A percentile compares a stretch with the other conserved stretches of the same genome.
These are phyloP conservation scores for Talaromyces liani DNA, from an alignment of 495 filamentous ascomycete genomes.

Conservation along the genomic window DNA sequence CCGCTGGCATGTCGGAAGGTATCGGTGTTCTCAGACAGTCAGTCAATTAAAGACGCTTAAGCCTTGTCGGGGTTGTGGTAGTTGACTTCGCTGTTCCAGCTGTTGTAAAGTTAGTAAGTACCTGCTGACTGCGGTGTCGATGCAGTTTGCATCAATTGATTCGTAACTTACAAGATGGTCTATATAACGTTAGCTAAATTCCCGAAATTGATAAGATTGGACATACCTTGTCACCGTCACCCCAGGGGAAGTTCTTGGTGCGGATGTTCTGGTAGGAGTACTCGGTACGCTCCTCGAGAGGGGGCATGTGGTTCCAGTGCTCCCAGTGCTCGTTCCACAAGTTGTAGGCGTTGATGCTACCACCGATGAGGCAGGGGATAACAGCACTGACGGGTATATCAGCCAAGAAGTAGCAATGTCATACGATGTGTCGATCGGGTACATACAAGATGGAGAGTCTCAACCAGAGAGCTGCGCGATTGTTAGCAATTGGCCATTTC, in stretches of 20 bases:
- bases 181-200: constrained; percentile 14
- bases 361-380: constrained; percentile 61
- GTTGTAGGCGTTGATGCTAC: constrained; percentile 71
- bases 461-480: constrained; percentile 71
- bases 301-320: constrained; percentile 79
- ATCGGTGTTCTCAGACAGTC: background rate
- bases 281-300: constrained; percentile 79
- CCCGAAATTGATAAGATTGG: background rate
- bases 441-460: constrained; percentile 89
- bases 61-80: constrained; percentile 89
- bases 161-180: constrained; percentile 59
- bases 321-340: constrained; percentile 95
- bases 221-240: constrained; percentile 85
- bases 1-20: background rate
- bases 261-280: constrained; percentile 95
- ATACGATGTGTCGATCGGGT: constrained; percentile 9
- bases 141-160: background rate
- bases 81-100: constrained; percentile 94
- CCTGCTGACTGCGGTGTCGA: background rate
- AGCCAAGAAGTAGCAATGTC: background rate
- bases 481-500: constrained; percentile 21
- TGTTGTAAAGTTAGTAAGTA: constrained; percentile 25
- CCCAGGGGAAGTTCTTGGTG: constrained; percentile 83
- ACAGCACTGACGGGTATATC: constrained; percentile 45
- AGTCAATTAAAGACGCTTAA: constrained; percentile 24